Percentiles rank a stretch among this genome's conserved stretches.
Evolutionary conservation across 2,329 filamentous ascomycete species (phyloP).

Genomic region (Thielaviopsis punctulata): DNA sequence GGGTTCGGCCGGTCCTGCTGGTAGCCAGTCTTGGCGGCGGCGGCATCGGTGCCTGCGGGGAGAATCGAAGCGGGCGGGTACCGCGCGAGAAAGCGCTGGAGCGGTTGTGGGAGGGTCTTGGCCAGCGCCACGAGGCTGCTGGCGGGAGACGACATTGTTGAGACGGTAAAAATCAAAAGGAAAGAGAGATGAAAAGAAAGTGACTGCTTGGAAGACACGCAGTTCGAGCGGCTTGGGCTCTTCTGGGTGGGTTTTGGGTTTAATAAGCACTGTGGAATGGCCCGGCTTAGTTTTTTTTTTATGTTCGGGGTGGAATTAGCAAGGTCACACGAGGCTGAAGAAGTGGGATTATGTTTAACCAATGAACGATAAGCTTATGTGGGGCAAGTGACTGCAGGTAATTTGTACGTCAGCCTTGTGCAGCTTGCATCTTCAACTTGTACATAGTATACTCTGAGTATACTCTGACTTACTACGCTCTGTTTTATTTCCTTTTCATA

Average conservation of each 20-base stretch:
- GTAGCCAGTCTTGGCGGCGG: constrained; percentile 30
- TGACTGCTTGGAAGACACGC: background rate
- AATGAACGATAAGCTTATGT: background rate
- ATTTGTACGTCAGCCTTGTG: constrained; percentile 4
- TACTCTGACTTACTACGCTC: too few species aligned
- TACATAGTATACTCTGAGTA: too few species aligned
- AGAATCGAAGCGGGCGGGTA: constrained; percentile 60
- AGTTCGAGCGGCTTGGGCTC: background rate
- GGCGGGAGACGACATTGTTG: constrained; percentile 20
- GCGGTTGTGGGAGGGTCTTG: constrained; percentile 54
- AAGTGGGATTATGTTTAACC: background rate
- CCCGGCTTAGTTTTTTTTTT: background rate
- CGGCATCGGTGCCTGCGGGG: constrained; percentile 24
- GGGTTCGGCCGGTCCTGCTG: constrained; percentile 51
- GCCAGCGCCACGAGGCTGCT: constrained; percentile 35
- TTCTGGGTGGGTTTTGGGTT: background rate
- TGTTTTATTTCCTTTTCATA: background rate
- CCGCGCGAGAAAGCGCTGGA: constrained; percentile 74
- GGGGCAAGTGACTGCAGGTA: background rate
- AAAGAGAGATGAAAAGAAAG: background rate
- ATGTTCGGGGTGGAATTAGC: background rate
- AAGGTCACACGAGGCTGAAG: background rate
- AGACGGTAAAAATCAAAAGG: background rate
- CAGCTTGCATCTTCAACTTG: background rate
- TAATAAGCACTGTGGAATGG: background rate